These are phyloP conservation scores for Pythium periplocum DNA, from an alignment of 352 stramenopile genomes.

Conservation along the genomic window DNA sequence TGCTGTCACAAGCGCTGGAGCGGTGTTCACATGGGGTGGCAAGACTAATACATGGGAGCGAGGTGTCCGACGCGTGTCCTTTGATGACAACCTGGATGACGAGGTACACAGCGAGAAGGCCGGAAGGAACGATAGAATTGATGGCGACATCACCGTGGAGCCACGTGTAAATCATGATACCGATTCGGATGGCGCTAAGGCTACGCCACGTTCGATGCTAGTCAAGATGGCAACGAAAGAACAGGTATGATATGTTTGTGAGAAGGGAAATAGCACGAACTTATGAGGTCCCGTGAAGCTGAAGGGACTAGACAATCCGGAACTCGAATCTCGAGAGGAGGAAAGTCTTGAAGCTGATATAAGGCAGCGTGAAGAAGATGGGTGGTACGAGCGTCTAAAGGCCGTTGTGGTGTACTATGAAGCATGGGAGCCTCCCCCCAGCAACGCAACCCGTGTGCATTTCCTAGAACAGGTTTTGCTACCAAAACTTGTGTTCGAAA, in stretches of 20 bases:
- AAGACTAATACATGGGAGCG: constrained; percentile 40
- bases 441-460: constrained; percentile 54
- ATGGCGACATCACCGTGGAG: too few relatives aligned
- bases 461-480: constrained; percentile 88
- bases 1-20: constrained; percentile 69
- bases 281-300: constrained; percentile 21
- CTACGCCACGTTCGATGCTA: constrained; percentile 18
- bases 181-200: not conserved
- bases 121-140: constrained; percentile 10
- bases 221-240: constrained; percentile 22
- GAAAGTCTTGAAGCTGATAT: constrained; percentile 39
- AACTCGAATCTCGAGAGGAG: constrained; percentile 41
- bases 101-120: constrained; percentile 8
- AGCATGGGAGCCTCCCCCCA: constrained; percentile 83
- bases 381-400: constrained; percentile 64
- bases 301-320: constrained; percentile 27
- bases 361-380: constrained; percentile 41
- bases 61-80: constrained; percentile 12
- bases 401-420: constrained; percentile 80
- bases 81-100: constrained; percentile 21
- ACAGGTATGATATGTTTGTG: constrained; percentile 5
- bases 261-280: not conserved
- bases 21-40: constrained; percentile 89
- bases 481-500: constrained; percentile 64
- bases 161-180: too few relatives aligned